Evolutionary conservation across 257 asterid species (phyloP).

Genomic region (Scutellaria barbata): DNA sequence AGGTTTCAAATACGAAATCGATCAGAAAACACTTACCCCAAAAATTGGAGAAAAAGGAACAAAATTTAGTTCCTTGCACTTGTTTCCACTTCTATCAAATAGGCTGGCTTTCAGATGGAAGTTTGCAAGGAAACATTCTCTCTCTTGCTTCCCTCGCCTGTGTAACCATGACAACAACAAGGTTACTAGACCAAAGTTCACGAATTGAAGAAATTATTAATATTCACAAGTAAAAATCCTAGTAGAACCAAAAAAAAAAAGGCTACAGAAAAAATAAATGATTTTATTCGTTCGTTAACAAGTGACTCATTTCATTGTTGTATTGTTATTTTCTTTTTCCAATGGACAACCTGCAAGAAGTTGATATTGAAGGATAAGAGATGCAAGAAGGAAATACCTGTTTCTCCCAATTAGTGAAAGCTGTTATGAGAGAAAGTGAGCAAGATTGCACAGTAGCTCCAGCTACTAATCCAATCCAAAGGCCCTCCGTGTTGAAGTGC

Average conservation of each 20-base stretch:
- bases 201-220: too few relatives aligned
- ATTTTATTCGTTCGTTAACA: too few relatives aligned
- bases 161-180: background rate
- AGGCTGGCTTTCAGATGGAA: slow-evolving; percentile 19
- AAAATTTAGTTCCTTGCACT: background rate
- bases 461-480: slow-evolving; percentile 76
- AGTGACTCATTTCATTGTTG: too few relatives aligned
- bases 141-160: slow-evolving; percentile 65
- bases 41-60: background rate
- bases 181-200: too few relatives aligned
- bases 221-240: too few relatives aligned
- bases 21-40: background rate
- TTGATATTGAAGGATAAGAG: background rate
- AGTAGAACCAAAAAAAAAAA: too few relatives aligned
- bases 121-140: slow-evolving; percentile 42
- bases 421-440: slow-evolving; percentile 55
- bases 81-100: background rate
- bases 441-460: slow-evolving; percentile 64
- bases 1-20: background rate
- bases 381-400: slow-evolving; percentile 45
- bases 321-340: too few relatives aligned
- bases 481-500: slow-evolving; percentile 65
- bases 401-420: slow-evolving; percentile 71
- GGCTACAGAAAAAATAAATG: too few relatives aligned
- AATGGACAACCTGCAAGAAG: too few relatives aligned